Conservation (phyloP, 2,329 filamentous ascomycete genomes). For the Endothia cerciana region DNA sequence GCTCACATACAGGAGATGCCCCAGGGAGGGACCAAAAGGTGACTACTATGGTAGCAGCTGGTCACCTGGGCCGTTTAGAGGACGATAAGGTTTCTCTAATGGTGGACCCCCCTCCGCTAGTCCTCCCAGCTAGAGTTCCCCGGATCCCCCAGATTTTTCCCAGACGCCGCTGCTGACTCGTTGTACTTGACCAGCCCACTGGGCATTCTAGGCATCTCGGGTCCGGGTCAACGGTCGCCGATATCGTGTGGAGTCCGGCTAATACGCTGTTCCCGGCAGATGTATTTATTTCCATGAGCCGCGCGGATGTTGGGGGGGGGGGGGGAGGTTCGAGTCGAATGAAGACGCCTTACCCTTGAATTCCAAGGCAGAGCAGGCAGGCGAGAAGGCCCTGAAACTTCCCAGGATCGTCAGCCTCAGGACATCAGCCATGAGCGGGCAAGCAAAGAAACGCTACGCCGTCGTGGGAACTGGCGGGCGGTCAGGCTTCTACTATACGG, state of each 20-base stretch:
- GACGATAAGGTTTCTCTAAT: background rate
- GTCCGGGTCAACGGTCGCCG: conserved; percentile 28
- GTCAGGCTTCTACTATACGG: conserved; percentile 64
- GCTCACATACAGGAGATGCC: background rate
- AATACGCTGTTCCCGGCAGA: background rate
- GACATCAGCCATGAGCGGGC: background rate
- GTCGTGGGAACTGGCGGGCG: conserved; percentile 63
- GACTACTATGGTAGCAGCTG: background rate
- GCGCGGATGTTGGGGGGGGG: no score
- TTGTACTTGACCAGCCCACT: no score
- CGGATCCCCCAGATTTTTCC: conserved; percentile 14
- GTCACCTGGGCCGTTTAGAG: background rate
- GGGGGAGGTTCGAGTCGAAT: no score
- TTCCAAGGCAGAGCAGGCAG: background rate
- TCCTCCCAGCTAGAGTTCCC: conserved; percentile 4
- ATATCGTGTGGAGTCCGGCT: conserved; percentile 17
- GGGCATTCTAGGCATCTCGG: conserved; percentile 4
- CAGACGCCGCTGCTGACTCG: background rate
- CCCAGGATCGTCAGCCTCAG: background rate
- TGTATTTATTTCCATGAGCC: background rate
- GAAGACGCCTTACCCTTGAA: no score
- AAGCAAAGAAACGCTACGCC: conserved; percentile 51
- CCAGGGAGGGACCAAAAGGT: background rate
- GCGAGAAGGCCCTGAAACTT: background rate
- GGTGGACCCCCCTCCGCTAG: conserved; percentile 6